A percentile compares a stretch with the other conserved stretches of the same genome.
Conservation (phyloP, 139 green algal genomes). For the Parachlorella kessleri region DNA sequence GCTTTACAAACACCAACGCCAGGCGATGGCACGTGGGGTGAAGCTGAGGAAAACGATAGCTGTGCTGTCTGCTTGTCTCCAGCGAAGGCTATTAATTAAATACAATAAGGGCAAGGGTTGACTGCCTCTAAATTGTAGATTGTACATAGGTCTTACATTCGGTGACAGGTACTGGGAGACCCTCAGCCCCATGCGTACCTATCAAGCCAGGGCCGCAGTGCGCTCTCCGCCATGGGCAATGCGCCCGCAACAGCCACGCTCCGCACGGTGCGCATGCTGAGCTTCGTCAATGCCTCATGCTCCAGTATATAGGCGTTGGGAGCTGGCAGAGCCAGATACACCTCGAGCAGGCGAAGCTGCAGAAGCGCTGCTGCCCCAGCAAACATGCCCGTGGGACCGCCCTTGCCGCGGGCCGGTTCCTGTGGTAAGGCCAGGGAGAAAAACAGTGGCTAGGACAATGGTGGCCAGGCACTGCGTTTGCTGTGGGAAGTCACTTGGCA, state of each 20-base stretch:
- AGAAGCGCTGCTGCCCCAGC: slow-evolving; percentile 62
- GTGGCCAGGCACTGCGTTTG: too few relatives aligned
- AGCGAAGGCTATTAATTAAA: too few relatives aligned
- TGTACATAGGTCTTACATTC: too few relatives aligned
- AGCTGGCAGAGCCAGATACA: slow-evolving; percentile 60
- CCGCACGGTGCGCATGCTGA: slow-evolving; percentile 61
- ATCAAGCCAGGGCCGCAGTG: not conserved
- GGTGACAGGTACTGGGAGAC: too few relatives aligned
- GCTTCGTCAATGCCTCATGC: slow-evolving; percentile 54
- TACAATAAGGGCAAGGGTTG: too few relatives aligned
- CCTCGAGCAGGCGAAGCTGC: slow-evolving; percentile 73
- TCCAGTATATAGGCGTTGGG: slow-evolving; percentile 38
- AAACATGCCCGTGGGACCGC: slow-evolving; percentile 42
- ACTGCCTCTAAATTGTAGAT: too few relatives aligned
- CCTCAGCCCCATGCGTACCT: not conserved
- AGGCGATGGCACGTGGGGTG: too few relatives aligned
- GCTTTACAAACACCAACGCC: too few relatives aligned
- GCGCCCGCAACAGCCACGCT: not conserved
- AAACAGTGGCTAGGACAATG: too few relatives aligned
- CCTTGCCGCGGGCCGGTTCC: slow-evolving; percentile 43
- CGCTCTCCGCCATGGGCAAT: not conserved
- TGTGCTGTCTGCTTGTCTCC: too few relatives aligned
- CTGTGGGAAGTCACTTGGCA: too few relatives aligned
- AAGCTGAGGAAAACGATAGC: too few relatives aligned
- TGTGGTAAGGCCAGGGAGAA: slow-evolving; percentile 28